Base-by-base conservation (phyloP, 306 rosid species). In the peach (Prunus persica) region DNA sequence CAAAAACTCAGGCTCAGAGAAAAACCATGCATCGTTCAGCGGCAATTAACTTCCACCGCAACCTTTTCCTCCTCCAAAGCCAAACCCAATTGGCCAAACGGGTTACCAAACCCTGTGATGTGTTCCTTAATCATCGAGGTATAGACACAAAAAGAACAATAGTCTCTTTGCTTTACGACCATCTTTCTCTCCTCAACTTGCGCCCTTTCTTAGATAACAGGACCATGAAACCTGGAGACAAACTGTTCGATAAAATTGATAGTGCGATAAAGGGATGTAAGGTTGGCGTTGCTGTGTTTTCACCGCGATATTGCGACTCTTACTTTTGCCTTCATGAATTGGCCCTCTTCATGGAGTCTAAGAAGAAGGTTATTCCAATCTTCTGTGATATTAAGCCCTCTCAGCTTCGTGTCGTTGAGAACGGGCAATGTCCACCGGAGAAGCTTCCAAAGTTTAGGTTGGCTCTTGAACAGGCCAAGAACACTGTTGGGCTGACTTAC, bases 191-290 rank as follows among this genome's bases (percentile, higher is more conserved):
- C 10, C 12, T 80, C 8, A 86, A 88, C 3, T 57, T 87, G 3
- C 66, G 80, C 6, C 90, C 98, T 5, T 95, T 95, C 74, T 67
- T 95, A 76, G 98, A 95, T 64, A 87, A 84, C 86, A 95, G 81
- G 73, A 90, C 80, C 51, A 87, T 95, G 98, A 92, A 83, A 74
- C 97, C 98, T 0, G 97, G 99, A 11, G 99, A 95, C 73, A 95
- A 89, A 46, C 79, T 95, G 62, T 95, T 92, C 6, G 97, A 90
- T 1, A 87, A 95, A 66, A 90, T 95, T 7, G 89, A 95, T 6
- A 32, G 86, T 0, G 99, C 91, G 0, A 87, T 95, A 0, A 3
- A 69, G 43, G 85, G 83, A 0, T 89, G 97, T 45, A 87, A 92
- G 86, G 69, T 95, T 0, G 99, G 96, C 0, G 88, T 92, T 0